Base-by-base conservation (phyloP, 2,329 filamentous ascomycete genomes). In the Fusarium mexicanum region DNA sequence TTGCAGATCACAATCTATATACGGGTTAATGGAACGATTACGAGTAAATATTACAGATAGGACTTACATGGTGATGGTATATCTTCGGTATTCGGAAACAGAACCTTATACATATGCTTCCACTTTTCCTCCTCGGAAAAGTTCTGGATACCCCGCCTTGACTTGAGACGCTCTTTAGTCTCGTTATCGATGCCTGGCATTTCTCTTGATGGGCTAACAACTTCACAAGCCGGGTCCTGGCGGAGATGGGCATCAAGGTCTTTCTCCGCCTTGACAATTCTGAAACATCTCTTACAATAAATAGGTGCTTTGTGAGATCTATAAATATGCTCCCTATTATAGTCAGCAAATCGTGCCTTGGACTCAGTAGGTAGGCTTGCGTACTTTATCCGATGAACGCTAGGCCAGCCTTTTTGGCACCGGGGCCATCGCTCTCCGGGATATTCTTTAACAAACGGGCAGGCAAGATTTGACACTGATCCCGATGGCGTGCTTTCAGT, bases 31-130 rank as follows among this genome's bases (percentile, higher is more conserved):
- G 33, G 3, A 22, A 48, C 14, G 7, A 10, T 9, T 37, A 4
- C 1, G 20, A 9, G 14, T 22, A 12, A 13, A 11, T 11, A 3
- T 18, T 4, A 2, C 4, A 17, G 14, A 3, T 16, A 31, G 11
- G 16, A 41, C 67, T 66, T 61, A 74, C 72, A 71, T 4, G 72
- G 71, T 13, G 60, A 71, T 1, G 72, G 72, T 17, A 74, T 64
- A 6, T 46, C 29, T 13, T 55, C 20, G 1, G 35, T 46, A 3
- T 50, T 38, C 2, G 72, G 71, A 26, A 74, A 74, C 2, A 74
- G 35, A 31, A 69, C 63, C 33, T 37, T 74, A 26, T 66, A 74
- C 67, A 74, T 71, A 17, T 59, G 47, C 31, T 61, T 33, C 72
- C 72, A 74, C 5, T 58, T 65, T 6, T 44, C 51, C 35, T 74